phyloP scores from a whole-genome alignment of 2,329 filamentous ascomycete species.

The Epicoccum nigrum region DNA sequence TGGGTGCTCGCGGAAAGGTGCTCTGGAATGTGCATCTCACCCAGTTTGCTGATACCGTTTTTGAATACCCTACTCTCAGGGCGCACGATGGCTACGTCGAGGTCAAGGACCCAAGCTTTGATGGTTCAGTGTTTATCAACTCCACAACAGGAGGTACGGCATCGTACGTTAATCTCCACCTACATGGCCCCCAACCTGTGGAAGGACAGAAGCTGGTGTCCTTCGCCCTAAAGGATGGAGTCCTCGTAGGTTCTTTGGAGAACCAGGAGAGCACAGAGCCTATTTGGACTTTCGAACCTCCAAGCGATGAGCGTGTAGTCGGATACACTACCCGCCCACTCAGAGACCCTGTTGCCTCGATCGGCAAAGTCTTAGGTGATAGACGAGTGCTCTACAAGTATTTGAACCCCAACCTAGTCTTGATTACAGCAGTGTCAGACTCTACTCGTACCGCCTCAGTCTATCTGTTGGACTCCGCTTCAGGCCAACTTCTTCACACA shows the following conservation, averaged over 20 bases:
- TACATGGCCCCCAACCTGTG: slow-evolving; percentile 15
- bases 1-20: slow-evolving; percentile 73
- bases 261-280: slow-evolving; percentile 30
- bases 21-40: slow-evolving; percentile 75
- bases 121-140: slow-evolving; percentile 39
- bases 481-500: slow-evolving; percentile 78
- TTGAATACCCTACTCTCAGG: slow-evolving; percentile 64
- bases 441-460: slow-evolving; percentile 67
- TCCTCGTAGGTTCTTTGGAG: slow-evolving; percentile 41
- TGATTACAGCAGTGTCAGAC: slow-evolving; percentile 73
- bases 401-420: slow-evolving; percentile 81
- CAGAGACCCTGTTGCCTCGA: slow-evolving; percentile 90
- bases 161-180: slow-evolving; percentile 25
- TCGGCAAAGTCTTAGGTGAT: slow-evolving; percentile 90
- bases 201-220: slow-evolving; percentile 37
- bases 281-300: slow-evolving; percentile 75
- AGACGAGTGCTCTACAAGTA: slow-evolving; percentile 98
- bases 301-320: slow-evolving; percentile 70
- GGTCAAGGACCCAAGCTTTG: slow-evolving; percentile 33
- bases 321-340: slow-evolving; percentile 70
- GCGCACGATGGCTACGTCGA: slow-evolving; percentile 44
- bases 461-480: slow-evolving; percentile 84
- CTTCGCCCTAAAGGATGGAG: slow-evolving; percentile 41
- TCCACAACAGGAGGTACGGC: slow-evolving; percentile 40
- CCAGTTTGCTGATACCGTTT: slow-evolving; percentile 62